Evolutionary conservation across 2,329 filamentous ascomycete species (phyloP).

Genomic region (Paracorniculantispora psalliotae): DNA sequence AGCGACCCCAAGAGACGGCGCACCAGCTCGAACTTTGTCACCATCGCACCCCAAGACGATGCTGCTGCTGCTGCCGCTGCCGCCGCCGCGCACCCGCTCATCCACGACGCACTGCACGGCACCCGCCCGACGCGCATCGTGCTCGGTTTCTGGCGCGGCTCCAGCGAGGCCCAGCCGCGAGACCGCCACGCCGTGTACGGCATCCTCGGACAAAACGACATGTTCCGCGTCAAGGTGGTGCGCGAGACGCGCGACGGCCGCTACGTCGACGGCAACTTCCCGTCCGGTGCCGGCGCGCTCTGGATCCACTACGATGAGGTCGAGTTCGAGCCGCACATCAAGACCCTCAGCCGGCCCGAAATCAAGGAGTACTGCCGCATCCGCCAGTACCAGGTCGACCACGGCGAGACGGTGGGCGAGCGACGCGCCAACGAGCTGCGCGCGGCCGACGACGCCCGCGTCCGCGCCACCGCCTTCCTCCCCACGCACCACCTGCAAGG

Average conservation of each 20-base stretch:
- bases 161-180: slow-evolving; percentile 38
- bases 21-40: slow-evolving; percentile 18
- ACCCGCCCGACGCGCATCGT: slow-evolving; percentile 54
- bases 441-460: slow-evolving; percentile 48
- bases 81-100: not conserved
- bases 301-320: slow-evolving; percentile 62
- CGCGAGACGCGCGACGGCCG: slow-evolving; percentile 57
- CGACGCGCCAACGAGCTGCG: slow-evolving; percentile 45
- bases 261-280: slow-evolving; percentile 55
- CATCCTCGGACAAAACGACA: slow-evolving; percentile 57
- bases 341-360: slow-evolving; percentile 46
- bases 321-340: slow-evolving; percentile 51
- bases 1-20: slow-evolving; percentile 43
- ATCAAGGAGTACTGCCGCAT: slow-evolving; percentile 61
- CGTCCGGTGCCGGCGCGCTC: slow-evolving; percentile 52
- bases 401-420: slow-evolving; percentile 45
- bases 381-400: slow-evolving; percentile 53
- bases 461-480: slow-evolving; percentile 31
- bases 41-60: slow-evolving; percentile 5
- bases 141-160: slow-evolving; percentile 56
- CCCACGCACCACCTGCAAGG: slow-evolving; percentile 8
- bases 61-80: slow-evolving; percentile 11
- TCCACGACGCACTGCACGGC: slow-evolving; percentile 42
- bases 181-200: slow-evolving; percentile 60
- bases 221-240: slow-evolving; percentile 60